Conservation (phyloP, 2,329 filamentous ascomycete genomes). For the Didymosphaeria variabile region DNA sequence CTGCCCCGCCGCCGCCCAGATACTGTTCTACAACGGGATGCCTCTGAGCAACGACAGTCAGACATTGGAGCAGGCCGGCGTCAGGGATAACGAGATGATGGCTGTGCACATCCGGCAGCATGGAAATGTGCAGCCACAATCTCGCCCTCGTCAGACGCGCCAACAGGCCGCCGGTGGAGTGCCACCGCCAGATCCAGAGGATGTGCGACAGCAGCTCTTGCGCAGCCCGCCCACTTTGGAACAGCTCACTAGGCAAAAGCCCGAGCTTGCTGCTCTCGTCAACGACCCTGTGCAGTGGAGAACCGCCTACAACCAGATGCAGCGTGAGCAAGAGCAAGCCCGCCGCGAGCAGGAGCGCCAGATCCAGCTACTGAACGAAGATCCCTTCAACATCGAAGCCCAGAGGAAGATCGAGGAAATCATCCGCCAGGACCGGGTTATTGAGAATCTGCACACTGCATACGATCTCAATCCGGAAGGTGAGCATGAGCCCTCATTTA, state of each 20-base stretch:
- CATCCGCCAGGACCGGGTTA: conserved; percentile 91
- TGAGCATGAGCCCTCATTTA: conserved; percentile 54
- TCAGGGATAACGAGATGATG: conserved; percentile 91
- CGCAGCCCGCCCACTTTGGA: conserved; percentile 77
- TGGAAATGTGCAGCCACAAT: conserved; percentile 35
- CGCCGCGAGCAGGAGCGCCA: conserved; percentile 82
- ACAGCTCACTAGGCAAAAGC: conserved; percentile 75
- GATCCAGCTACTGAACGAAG: conserved; percentile 86
- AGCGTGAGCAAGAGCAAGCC: conserved; percentile 74
- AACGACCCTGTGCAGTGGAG: conserved; percentile 81
- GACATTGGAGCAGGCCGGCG: conserved; percentile 81
- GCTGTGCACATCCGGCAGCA: conserved; percentile 74
- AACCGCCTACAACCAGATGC: conserved; percentile 72
- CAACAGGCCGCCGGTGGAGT: conserved; percentile 29
- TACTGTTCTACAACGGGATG: conserved; percentile 89
- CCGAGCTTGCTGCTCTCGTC: conserved; percentile 78
- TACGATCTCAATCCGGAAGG: conserved; percentile 98
- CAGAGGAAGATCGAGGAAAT: conserved; percentile 95
- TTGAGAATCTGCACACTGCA: conserved; percentile 94
- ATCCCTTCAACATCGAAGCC: conserved; percentile 92
- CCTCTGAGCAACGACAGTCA: conserved; percentile 79
- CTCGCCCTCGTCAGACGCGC: conserved; percentile 19
- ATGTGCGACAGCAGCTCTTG: conserved; percentile 81
- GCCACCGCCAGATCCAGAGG: conserved; percentile 70
- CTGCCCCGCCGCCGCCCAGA: conserved; percentile 76